These are phyloP conservation scores for Astraeus odoratus DNA, from an alignment of 768 basidiomycete genomes.

Conservation along the genomic window DNA sequence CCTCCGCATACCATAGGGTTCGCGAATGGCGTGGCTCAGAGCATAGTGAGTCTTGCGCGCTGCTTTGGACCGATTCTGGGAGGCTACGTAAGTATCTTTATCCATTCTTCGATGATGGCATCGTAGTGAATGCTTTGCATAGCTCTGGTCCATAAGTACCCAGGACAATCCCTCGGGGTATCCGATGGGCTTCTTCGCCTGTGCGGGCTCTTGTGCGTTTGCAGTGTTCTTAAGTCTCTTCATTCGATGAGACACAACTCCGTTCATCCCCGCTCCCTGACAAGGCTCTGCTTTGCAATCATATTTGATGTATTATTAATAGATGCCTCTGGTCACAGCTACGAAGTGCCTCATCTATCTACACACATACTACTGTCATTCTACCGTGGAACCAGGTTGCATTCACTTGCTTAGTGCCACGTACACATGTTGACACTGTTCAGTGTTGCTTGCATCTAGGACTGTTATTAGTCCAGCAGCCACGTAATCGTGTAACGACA, in stretches of 20 bases:
- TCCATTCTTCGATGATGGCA: not conserved
- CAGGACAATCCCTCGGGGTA: conserved; percentile 64
- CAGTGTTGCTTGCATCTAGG: too few species aligned
- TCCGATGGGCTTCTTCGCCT: conserved; percentile 66
- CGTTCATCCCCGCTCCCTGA: not conserved
- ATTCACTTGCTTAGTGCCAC: too few species aligned
- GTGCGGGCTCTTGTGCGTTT: conserved; percentile 52
- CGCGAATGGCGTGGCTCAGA: conserved; percentile 95
- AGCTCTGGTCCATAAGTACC: conserved; percentile 74
- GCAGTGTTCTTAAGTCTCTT: conserved; percentile 67
- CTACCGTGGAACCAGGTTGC: too few species aligned
- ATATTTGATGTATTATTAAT: too few species aligned
- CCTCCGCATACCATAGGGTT: conserved; percentile 84
- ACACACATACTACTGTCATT: too few species aligned
- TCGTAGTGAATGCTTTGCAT: not conserved
- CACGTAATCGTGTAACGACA: too few species aligned
- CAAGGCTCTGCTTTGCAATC: too few species aligned
- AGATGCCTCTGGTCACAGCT: too few species aligned
- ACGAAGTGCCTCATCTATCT: not conserved
- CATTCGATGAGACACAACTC: conserved; percentile 46
- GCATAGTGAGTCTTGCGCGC: conserved; percentile 87
- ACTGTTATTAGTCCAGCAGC: too few species aligned
- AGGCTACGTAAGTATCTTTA: conserved; percentile 50
- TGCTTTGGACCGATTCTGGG: conserved; percentile 85
- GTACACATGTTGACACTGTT: too few species aligned